phyloP scores from a whole-genome alignment of 140 eudicot genomes.

The Ambrosia hybrid region DNA sequence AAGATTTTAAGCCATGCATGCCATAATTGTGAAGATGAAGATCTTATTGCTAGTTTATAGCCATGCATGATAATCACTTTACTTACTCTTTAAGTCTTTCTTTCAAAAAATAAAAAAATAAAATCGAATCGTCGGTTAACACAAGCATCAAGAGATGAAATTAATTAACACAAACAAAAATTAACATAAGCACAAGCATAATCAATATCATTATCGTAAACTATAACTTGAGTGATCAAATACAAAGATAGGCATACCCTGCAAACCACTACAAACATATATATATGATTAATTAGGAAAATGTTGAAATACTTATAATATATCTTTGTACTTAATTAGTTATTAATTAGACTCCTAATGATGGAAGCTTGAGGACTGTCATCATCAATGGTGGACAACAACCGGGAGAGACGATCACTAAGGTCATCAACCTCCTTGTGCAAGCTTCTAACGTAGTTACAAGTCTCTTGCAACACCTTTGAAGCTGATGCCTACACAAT shows the following conservation, averaged over 20 bases:
- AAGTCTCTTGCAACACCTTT: slow-evolving; percentile 75
- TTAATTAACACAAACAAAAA: not conserved
- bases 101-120: not conserved
- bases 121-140: not conserved
- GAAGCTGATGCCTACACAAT: slow-evolving; percentile 60
- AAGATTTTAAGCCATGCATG: slow-evolving; percentile 19
- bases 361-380: slow-evolving; percentile 75
- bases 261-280: slow-evolving; percentile 8
- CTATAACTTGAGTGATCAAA: slow-evolving; percentile 4
- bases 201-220: not conserved
- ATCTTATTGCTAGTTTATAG: slow-evolving; percentile 6
- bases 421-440: slow-evolving; percentile 82
- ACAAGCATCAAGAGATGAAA: not conserved
- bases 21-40: not conserved
- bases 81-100: not conserved
- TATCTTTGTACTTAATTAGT: slow-evolving; percentile 7
- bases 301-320: slow-evolving; percentile 8
- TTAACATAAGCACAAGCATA: not conserved
- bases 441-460: slow-evolving; percentile 68
- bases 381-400: slow-evolving; percentile 61
- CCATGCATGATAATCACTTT: not conserved
- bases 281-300: not conserved
- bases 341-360: slow-evolving; percentile 57
- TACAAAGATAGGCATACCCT: slow-evolving; percentile 8
- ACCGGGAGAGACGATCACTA: slow-evolving; percentile 72